Base-by-base conservation (phyloP, 2,329 filamentous ascomycete species). In the Alternaria infectoria region DNA sequence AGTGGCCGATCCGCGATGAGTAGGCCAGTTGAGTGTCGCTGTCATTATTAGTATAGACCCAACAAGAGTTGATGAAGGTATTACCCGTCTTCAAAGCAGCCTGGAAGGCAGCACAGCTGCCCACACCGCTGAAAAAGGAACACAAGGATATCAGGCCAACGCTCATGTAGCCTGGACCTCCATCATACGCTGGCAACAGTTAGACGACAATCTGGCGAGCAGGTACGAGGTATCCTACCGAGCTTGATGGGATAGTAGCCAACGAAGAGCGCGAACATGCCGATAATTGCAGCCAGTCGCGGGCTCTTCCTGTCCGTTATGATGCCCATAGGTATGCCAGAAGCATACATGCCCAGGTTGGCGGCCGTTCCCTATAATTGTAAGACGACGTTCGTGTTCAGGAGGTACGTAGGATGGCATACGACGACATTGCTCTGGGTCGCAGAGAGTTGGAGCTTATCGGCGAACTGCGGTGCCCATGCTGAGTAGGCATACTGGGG, bases 391-490 rank as follows among this genome's bases (percentile, higher is more conserved):
- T 50, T 32, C 9, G 32, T 40, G 8, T 23, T 21, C 46, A n/a
- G 30, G 11, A 40, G 5, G 23, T 23, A 9, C 15, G 49, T 9
- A 52, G 47, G 63, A 11, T 30, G 44, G 75, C 87, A 77, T 84
- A 90, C 94, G 76, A 99, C 94, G 69, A 98, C 81, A 81, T 99
- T 98, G 81, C 89, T 93, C 80, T 97, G 87, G 3, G 95, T 98
- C n/a, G 96, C 91, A 13, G 93, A 93, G 65, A 98, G 88, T 77
- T 91, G 89, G 72, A 99, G 85, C 71, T 88, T 90, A 74, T 96
- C 90, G 54, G 94, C 93, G 77, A 97, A 97, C 81, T 97, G 94
- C 19, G 96, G 96, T 13, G 93, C 93, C 94, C 96, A 99, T 81
- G 95, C 95, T 59, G 93, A 97, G 82, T 97, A 99, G 77, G 94